Evolutionary conservation across 495 filamentous ascomycete species (phyloP).

Genomic region (Penicilliopsis zonata): DNA sequence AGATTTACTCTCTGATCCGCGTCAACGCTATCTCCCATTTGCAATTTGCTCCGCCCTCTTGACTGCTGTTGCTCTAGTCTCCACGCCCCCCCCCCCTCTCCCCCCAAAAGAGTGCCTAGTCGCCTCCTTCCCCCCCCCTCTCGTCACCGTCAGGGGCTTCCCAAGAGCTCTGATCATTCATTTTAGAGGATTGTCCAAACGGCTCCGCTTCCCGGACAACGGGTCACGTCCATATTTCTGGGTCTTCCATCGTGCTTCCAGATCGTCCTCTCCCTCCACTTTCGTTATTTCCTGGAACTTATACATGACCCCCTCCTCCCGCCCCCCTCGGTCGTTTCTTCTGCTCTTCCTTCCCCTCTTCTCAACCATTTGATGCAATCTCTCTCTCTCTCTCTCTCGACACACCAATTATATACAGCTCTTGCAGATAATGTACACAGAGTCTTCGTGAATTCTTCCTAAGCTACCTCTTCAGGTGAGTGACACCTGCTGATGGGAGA

Average conservation of each 20-base stretch:
- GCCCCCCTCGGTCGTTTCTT: conserved; percentile 10
- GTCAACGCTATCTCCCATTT: background rate
- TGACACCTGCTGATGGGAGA: no score
- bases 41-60: background rate
- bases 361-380: conserved; percentile 4
- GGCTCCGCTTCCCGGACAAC: conserved; percentile 28
- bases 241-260: conserved; percentile 25
- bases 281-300: conserved; percentile 12
- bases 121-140: no score
- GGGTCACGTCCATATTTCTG: conserved; percentile 26
- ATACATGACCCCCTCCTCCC: conserved; percentile 16
- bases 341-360: conserved; percentile 3
- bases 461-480: background rate
- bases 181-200: conserved; percentile 22
- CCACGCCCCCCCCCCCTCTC: conserved; percentile 24
- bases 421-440: conserved; percentile 13
- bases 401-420: conserved; percentile 3
- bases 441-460: conserved; percentile 6
- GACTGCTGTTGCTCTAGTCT: conserved; percentile 17
- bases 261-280: conserved; percentile 17
- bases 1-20: conserved; percentile 1
- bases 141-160: conserved; percentile 1
- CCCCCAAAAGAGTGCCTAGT: background rate
- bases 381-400: background rate
- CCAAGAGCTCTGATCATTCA: conserved; percentile 19